Evolutionary conservation across 805 yeast genomes (phyloP).

Genomic region (Candida vartiovaarae): DNA sequence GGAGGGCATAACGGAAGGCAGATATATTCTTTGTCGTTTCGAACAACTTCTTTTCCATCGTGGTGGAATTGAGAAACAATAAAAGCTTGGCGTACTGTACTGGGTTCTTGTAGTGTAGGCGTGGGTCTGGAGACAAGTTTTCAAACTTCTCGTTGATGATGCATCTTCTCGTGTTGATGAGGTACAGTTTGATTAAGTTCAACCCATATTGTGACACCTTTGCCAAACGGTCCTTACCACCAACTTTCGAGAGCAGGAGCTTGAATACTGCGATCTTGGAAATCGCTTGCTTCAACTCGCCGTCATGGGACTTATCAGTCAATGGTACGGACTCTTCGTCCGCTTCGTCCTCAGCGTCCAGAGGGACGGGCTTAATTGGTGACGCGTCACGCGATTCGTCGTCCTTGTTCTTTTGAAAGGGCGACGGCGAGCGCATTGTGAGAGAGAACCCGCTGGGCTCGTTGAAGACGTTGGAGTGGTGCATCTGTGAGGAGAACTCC

Average conservation of each 20-base stretch:
- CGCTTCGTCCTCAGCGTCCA: not conserved
- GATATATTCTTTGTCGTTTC: constrained; percentile 43
- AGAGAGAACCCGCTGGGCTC: constrained; percentile 9
- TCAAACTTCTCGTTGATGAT: constrained; percentile 23
- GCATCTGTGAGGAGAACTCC: constrained; percentile 16
- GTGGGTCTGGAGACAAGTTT: constrained; percentile 22
- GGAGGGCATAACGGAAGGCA: constrained; percentile 56
- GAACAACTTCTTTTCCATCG: constrained; percentile 28
- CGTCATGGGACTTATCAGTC: constrained; percentile 7
- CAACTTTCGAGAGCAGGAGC: constrained; percentile 44
- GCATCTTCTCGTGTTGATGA: constrained; percentile 32
- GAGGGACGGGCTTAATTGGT: constrained; percentile 7
- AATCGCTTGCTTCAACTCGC: constrained; percentile 4
- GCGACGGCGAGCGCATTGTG: constrained; percentile 21
- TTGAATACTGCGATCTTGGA: constrained; percentile 37
- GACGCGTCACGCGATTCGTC: constrained; percentile 3
- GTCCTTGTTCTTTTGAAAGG: constrained; percentile 6
- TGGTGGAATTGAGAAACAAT: constrained; percentile 24
- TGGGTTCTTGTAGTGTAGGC: constrained; percentile 20
- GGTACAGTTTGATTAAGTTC: constrained; percentile 43
- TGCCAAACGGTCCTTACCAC: constrained; percentile 69
- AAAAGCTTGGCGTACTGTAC: constrained; percentile 19
- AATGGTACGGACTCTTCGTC: constrained; percentile 1
- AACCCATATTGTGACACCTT: constrained; percentile 55
- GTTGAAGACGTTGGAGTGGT: constrained; percentile 17